Evolutionary conservation across 805 yeast species (phyloP), one percentile per base, ranked within the genome.

Genomic region (Lipomyces yamanashiensis): DNA sequence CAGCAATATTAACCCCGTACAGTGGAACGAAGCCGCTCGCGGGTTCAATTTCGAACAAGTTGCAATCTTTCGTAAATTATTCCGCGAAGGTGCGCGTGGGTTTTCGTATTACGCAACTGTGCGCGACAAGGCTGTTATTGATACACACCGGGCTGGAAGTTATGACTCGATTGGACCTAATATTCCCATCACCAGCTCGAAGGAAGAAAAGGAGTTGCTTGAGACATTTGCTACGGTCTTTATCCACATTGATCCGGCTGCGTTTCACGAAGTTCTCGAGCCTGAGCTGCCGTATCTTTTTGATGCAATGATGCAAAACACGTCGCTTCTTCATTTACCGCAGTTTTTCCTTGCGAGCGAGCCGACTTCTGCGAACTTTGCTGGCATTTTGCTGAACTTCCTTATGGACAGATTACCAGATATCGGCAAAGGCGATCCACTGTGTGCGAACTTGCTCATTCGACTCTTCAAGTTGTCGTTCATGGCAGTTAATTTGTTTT

Each of bases 321-420:
- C 96, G 0, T 92, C 97, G 0, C 76, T 93, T 57, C 79, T 96
- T 21, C 97, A 93, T 71, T 84, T 95, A 61, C 97, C 98, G 0
- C 98, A 96, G 75, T 90, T 92, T 72, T 92, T 95, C 75, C 79
- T 93, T 66, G 96, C 98, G 0, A 91, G 91, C 71, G 99, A 95
- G 74, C 84, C 90, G n/a, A 91, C 97, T 0, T 89, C 97, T 0
- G 90, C 97, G 17, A 92, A 92, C 71, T 93, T 92, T 71, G 89
- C 95, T 0, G 93, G 97, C 8, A 83, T 92, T 0, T 78, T 95
- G 71, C 83, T 95, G 34, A 82, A 88, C 4, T 92, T 91, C 74
- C 80, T 93, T 68, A 86, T 86, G 71, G 80, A 86, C 0, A 88
- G 89, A 68, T 77, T 96, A 57, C 85, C 84, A 23, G 90, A 87